A percentile compares a stretch with the other conserved stretches of the same genome.
Conservation (phyloP, 2,329 filamentous ascomycete species). For the Sclerotinia spermophila region DNA sequence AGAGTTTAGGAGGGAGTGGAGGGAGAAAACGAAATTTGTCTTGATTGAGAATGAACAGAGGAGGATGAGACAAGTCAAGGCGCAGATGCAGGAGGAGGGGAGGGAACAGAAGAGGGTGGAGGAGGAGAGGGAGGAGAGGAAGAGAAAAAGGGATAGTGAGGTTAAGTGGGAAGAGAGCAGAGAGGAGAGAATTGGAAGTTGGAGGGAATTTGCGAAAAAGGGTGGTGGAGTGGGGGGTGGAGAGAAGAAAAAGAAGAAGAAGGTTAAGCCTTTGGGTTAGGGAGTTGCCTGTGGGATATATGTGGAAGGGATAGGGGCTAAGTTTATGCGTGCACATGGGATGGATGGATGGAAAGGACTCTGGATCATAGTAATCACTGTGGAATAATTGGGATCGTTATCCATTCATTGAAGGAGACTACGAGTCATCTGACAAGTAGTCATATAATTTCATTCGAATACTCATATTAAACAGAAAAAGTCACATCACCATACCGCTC, state of each 20-base stretch:
- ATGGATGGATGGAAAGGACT: fast-evolving
- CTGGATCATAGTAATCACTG: not conserved
- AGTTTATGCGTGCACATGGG: not conserved
- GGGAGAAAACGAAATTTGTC: constrained; percentile 83
- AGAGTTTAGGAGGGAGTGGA: constrained; percentile 81
- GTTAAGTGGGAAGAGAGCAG: constrained; percentile 92
- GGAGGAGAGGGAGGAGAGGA: constrained; percentile 74
- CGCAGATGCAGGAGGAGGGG: constrained; percentile 94
- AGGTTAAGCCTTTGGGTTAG: constrained; percentile 37
- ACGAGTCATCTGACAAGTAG: not conserved
- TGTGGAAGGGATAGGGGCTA: not conserved
- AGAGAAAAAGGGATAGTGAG: constrained; percentile 86
- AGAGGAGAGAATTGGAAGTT: constrained; percentile 87
- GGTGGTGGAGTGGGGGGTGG: constrained; percentile 39
- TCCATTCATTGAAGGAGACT: not conserved
- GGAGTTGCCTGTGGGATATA: not conserved
- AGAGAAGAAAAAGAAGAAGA: constrained; percentile 73
- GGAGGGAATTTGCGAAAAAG: constrained; percentile 86
- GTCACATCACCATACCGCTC: fast-evolving
- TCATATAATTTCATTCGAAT: not conserved
- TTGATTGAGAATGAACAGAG: constrained; percentile 90
- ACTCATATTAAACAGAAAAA: not conserved
- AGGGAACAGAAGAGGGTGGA: constrained; percentile 82
- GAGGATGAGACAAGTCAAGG: constrained; percentile 79
- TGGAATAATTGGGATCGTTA: not conserved